These are phyloP conservation scores for Hippophae rhamnoides DNA, from an alignment of 306 rosid species.

Conservation along the genomic window DNA sequence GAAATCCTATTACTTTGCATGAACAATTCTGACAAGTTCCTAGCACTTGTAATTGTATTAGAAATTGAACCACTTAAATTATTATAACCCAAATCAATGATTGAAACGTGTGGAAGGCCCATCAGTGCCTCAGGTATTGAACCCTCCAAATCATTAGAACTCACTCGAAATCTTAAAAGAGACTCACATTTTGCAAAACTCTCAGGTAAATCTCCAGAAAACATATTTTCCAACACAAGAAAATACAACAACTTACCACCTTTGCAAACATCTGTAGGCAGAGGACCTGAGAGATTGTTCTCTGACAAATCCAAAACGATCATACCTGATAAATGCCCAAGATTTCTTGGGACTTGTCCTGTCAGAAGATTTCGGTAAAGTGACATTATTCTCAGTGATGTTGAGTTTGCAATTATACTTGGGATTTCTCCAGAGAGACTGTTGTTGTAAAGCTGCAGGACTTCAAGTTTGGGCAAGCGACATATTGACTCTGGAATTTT, in stretches of 20 bases:
- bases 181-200: conserved; percentile 48
- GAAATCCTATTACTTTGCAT: conserved; percentile 69
- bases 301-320: conserved; percentile 74
- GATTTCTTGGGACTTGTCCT: conserved; percentile 54
- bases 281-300: conserved; percentile 59
- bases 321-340: conserved; percentile 64
- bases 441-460: conserved; percentile 83
- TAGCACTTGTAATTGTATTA: conserved; percentile 36
- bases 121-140: conserved; percentile 60
- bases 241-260: conserved; percentile 61
- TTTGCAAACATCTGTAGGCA: conserved; percentile 65
- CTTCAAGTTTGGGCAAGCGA: conserved; percentile 67
- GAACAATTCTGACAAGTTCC: conserved; percentile 75
- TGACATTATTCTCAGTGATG: conserved; percentile 48
- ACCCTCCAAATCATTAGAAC: conserved; percentile 51
- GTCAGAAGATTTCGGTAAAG: conserved; percentile 64
- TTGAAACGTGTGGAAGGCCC: conserved; percentile 64
- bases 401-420: conserved; percentile 51
- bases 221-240: conserved; percentile 54
- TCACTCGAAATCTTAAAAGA: conserved; percentile 76
- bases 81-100: conserved; percentile 63
- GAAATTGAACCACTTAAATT: conserved; percentile 55
- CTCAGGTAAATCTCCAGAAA: conserved; percentile 66
- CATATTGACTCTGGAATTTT: conserved; percentile 59
- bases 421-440: conserved; percentile 72